Percentiles rank a stretch among this genome's conserved stretches.
Conservation (phyloP, 2,329 filamentous ascomycete species). For the Aspergillus amoenus region DNA sequence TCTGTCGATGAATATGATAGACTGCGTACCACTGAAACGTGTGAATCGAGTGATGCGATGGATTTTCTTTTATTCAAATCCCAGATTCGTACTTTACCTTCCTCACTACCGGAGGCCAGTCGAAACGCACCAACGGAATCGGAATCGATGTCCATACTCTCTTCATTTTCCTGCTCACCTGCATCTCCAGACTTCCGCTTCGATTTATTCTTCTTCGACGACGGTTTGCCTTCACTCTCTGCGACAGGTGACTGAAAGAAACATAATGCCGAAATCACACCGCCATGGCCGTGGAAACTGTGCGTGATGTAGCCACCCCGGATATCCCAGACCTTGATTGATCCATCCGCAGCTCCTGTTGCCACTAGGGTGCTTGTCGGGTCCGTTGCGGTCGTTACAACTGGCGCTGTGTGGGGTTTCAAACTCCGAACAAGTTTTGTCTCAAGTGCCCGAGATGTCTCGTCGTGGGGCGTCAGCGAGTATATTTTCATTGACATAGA, state of each 20-base stretch:
- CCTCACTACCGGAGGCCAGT: slow-evolving; percentile 87
- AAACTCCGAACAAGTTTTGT: slow-evolving; percentile 72
- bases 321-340: slow-evolving; percentile 97
- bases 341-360: slow-evolving; percentile 88
- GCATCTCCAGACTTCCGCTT: slow-evolving; percentile 32
- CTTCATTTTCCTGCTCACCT: slow-evolving; percentile 43
- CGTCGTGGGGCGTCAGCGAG: slow-evolving; percentile 61
- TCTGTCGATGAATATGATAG: slow-evolving; percentile 76
- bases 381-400: slow-evolving; percentile 82
- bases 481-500: slow-evolving; percentile 97
- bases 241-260: slow-evolving; percentile 75
- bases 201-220: slow-evolving; percentile 47
- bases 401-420: slow-evolving; percentile 87
- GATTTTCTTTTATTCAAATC: slow-evolving; percentile 81
- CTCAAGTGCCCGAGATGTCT: slow-evolving; percentile 59
- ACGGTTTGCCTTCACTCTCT: slow-evolving; percentile 40
- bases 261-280: slow-evolving; percentile 82
- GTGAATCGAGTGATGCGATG: slow-evolving; percentile 78
- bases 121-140: slow-evolving; percentile 62
- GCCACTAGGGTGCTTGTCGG: slow-evolving; percentile 84
- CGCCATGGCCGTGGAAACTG: slow-evolving; percentile 89
- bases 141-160: slow-evolving; percentile 44
- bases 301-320: slow-evolving; percentile 87
- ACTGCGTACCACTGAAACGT: slow-evolving; percentile 90
- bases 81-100: slow-evolving; percentile 90